phyloP scores from a whole-genome alignment of 2,329 filamentous ascomycete species.

The Alternaria conjuncta region DNA sequence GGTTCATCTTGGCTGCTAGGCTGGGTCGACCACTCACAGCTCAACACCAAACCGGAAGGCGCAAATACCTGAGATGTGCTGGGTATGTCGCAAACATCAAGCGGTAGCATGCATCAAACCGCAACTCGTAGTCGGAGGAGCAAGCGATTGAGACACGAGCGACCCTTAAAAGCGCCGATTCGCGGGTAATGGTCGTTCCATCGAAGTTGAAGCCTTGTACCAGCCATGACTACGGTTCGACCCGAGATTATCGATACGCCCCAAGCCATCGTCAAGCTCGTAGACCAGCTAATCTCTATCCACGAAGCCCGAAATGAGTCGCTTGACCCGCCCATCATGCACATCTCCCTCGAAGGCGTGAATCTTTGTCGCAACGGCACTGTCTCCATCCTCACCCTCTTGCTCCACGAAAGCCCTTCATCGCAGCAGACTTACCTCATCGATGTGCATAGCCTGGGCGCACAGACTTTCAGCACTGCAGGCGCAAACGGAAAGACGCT shows the following conservation, averaged over 20 bases:
- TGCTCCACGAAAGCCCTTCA: neutral
- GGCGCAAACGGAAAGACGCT: neutral
- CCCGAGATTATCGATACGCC: neutral
- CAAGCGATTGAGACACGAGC: neutral
- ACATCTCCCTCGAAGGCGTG: neutral
- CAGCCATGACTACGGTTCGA: neutral
- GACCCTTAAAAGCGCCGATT: neutral
- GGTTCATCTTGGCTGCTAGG: too few relatives aligned
- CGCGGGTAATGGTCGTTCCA: too few relatives aligned
- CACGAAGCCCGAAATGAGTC: neutral
- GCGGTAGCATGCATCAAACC: neutral
- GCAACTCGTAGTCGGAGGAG: neutral
- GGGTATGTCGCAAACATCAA: neutral
- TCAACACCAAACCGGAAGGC: neutral
- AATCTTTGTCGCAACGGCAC: neutral
- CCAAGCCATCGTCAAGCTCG: rapidly evolving
- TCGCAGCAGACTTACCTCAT: slow-evolving; percentile 25
- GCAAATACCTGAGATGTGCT: neutral
- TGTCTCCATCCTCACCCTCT: neutral
- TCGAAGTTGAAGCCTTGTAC: neutral
- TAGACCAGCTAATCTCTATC: rapidly evolving
- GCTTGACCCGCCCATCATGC: neutral
- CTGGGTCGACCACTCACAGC: too few relatives aligned
- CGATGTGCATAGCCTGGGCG: slow-evolving; percentile 34
- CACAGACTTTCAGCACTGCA: slow-evolving; percentile 31